Percentiles rank a stretch among this genome's conserved stretches.
phyloP scores from a whole-genome alignment of 371 early-diverging fungal species.

The Lichtheimia hyalospora region DNA sequence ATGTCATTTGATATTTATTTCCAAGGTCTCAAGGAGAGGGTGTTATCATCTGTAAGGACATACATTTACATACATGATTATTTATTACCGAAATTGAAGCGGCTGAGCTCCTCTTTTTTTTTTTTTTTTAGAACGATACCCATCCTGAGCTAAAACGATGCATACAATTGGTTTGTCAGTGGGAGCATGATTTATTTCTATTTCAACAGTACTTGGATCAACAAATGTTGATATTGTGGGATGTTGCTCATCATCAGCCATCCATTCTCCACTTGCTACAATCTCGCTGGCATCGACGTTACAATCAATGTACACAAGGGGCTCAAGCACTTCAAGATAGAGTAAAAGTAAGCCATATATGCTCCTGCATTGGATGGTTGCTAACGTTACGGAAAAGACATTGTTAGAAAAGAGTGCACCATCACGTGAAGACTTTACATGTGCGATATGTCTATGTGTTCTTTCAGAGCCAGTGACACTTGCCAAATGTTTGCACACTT shows the following conservation, averaged over 20 bases:
- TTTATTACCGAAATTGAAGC: too few species aligned
- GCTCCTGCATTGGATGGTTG: too few species aligned
- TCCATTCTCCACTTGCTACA: neutral
- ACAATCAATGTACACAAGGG: slow-evolving; percentile 1
- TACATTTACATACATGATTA: neutral
- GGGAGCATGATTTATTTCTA: slow-evolving; percentile 7
- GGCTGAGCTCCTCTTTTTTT: too few species aligned
- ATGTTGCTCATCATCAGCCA: neutral
- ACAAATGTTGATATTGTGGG: slow-evolving; percentile 11
- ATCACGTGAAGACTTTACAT: slow-evolving; percentile 12
- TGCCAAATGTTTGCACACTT: slow-evolving; percentile 12
- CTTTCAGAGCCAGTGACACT: slow-evolving; percentile 14
- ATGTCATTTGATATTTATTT: slow-evolving; percentile 6
- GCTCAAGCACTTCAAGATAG: slow-evolving; percentile 5
- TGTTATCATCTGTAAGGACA: slow-evolving; percentile 8
- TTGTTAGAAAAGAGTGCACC: slow-evolving; percentile 11
- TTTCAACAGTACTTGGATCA: slow-evolving; percentile 11
- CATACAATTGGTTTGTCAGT: slow-evolving; percentile 8
- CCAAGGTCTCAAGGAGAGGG: slow-evolving; percentile 3
- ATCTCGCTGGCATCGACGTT: slow-evolving; percentile 8
- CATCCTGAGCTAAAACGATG: slow-evolving; percentile 4
- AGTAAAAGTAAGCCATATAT: neutral
- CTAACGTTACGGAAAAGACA: neutral
- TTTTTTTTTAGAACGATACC: too few species aligned
- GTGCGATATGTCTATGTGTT: slow-evolving; percentile 14